Conservation (phyloP, 148 eudicot species). For the Rheum nobile region DNA sequence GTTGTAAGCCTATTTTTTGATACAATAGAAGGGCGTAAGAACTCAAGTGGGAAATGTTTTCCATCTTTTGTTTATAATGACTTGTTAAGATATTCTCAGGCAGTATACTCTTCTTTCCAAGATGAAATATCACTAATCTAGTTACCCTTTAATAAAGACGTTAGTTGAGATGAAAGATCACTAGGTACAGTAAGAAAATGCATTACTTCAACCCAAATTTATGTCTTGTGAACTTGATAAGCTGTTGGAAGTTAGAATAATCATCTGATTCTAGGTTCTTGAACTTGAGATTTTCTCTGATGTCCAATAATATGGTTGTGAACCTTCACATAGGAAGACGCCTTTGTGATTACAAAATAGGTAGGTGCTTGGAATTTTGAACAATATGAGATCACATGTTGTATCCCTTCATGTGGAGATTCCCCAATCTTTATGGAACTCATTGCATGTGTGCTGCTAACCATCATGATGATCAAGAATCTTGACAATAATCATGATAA, state of each 20-base stretch:
- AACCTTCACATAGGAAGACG: conserved; percentile 19
- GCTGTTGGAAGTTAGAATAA: conserved; percentile 35
- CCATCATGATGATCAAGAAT: conserved; percentile 57
- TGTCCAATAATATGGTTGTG: conserved; percentile 35
- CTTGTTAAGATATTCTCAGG: too few species aligned
- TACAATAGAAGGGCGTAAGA: too few species aligned
- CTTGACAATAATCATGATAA: conserved; percentile 42
- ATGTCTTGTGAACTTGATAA: conserved; percentile 39
- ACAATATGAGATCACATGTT: conserved; percentile 14
- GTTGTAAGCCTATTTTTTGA: too few species aligned
- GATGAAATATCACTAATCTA: too few species aligned
- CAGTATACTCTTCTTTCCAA: too few species aligned
- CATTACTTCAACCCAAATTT: conserved; percentile 33
- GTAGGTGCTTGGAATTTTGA: neutral
- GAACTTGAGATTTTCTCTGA: conserved; percentile 41
- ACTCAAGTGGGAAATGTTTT: too few species aligned
- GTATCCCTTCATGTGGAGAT: conserved; percentile 31
- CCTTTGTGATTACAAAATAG: neutral
- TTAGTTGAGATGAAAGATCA: neutral
- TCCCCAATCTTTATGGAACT: conserved; percentile 33
- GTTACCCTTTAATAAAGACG: neutral
- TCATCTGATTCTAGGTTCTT: conserved; percentile 20
- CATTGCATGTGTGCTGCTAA: conserved; percentile 53
- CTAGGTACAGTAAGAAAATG: neutral
- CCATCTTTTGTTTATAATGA: too few species aligned